Evolutionary conservation across 1,284 basidiomycete genomes (phyloP).

Genomic region (Apiotrichum laibachii): DNA sequence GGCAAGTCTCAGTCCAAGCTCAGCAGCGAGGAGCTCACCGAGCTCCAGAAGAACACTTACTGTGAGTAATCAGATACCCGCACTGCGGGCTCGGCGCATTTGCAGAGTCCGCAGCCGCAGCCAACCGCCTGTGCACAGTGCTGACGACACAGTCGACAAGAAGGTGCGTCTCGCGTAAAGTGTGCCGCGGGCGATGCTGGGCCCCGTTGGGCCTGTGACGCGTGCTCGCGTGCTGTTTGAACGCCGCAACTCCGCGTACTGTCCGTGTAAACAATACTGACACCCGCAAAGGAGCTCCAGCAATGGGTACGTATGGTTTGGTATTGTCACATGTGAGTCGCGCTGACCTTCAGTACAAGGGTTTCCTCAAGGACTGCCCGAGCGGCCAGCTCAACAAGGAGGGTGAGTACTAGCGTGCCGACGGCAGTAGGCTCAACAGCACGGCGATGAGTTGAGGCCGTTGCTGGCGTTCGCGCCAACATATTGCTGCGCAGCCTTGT

Average conservation of each 20-base stretch:
- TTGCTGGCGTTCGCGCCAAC: no score
- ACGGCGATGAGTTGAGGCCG: no score
- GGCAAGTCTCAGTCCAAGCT: slow-evolving; percentile 98
- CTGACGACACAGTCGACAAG: slow-evolving; percentile 78
- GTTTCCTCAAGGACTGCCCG: slow-evolving; percentile 98
- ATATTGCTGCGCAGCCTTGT: no score
- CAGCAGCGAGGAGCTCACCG: slow-evolving; percentile 87
- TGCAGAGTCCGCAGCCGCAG: not conserved
- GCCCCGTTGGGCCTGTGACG: not conserved
- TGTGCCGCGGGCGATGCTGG: not conserved
- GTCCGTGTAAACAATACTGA: slow-evolving; percentile 5
- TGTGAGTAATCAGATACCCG: slow-evolving; percentile 61
- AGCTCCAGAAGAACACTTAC: slow-evolving; percentile 97
- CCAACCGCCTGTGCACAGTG: not conserved
- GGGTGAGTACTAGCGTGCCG: slow-evolving; percentile 27
- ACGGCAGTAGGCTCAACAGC: no score
- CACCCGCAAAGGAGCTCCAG: slow-evolving; percentile 69
- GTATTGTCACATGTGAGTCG: not conserved
- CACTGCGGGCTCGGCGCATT: slow-evolving; percentile 3
- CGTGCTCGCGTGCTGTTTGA: not conserved
- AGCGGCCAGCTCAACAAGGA: slow-evolving; percentile 93
- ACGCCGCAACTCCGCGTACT: not conserved
- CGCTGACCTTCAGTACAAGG: slow-evolving; percentile 73
- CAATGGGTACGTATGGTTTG: slow-evolving; percentile 65
- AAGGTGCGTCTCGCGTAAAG: slow-evolving; percentile 53